Percentiles rank a stretch among this genome's conserved stretches.
These are phyloP conservation scores for Plasmodium coatneyi DNA, from an alignment of 169 alveolate species.

Conservation along the genomic window DNA sequence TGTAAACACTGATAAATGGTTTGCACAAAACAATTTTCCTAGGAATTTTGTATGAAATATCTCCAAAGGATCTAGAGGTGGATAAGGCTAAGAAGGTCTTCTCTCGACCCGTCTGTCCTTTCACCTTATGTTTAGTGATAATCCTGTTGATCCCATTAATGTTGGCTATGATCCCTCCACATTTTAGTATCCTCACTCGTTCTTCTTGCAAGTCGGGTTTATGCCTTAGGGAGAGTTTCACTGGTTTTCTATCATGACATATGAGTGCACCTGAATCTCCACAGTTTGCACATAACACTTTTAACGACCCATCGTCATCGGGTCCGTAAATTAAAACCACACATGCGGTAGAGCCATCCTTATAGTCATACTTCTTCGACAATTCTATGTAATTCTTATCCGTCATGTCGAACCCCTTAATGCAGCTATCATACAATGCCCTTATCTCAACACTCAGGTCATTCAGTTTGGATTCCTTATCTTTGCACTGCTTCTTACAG, in stretches of 20 bases:
- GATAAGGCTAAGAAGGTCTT: slow-evolving; percentile 76
- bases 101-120: slow-evolving; percentile 11
- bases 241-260: slow-evolving; percentile 78
- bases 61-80: slow-evolving; percentile 84
- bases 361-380: slow-evolving; percentile 70
- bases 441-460: slow-evolving; percentile 70
- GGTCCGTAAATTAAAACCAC: slow-evolving; percentile 83
- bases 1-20: slow-evolving; percentile 80
- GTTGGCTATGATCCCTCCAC: slow-evolving; percentile 82
- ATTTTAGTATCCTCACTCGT: slow-evolving; percentile 75
- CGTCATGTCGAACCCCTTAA: slow-evolving; percentile 85
- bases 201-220: slow-evolving; percentile 83
- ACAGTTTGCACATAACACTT: slow-evolving; percentile 80
- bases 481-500: slow-evolving; percentile 72
- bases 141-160: slow-evolving; percentile 81
- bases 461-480: slow-evolving; percentile 68
- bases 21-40: slow-evolving; percentile 78
- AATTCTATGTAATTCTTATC: slow-evolving; percentile 83
- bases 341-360: slow-evolving; percentile 79
- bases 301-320: slow-evolving; percentile 80
- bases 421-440: slow-evolving; percentile 75
- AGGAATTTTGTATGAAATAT: slow-evolving; percentile 77
- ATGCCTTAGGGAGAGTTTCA: slow-evolving; percentile 78
- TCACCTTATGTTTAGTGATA: slow-evolving; percentile 46
- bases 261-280: slow-evolving; percentile 86